Evolutionary conservation across 2,329 filamentous ascomycete genomes (phyloP), one percentile per base, ranked within the genome.

Genomic region (Raffaelea deltoideospora): DNA sequence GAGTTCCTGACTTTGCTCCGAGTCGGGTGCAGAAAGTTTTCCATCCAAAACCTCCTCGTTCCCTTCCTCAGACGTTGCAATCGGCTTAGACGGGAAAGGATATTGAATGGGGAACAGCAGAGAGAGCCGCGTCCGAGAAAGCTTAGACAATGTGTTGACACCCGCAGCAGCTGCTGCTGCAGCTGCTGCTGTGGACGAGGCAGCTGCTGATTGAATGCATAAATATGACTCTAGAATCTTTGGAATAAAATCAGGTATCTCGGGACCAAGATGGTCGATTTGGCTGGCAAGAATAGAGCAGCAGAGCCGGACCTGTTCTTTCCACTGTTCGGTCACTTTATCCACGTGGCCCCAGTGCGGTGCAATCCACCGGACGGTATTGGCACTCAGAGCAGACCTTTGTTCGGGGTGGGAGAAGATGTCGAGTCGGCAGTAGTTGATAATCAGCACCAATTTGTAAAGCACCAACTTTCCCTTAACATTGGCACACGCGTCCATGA

Each of bases 221-320:
- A 83, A 66, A 53, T 94, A 96, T 0, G 88, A 95, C 45, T 90
- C 79, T 38, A 95, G 76, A 33, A 95, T 79, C 54, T 88, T 92
- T 0, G 85, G 83, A 45, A 95, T 79, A 53, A 94, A 92, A 42
- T 87, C 81, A 17, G 85, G 84, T 33, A 90, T 80, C 50, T 90
- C 80, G 27, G 84, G 69, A 9, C 79, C 79, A 9, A 93, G 69
- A 45, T 83, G 71, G 29, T 81, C 72, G 39, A 87, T 69, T 53
- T 96, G 83, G 43, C 82, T 86, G 9, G 88, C 84, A 26, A 98
- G 67, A 24, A 98, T 81, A 1, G 88, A 92, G 57, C 86, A 94
- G 57, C 88, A 94, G 14, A 98, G 64, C 14, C 90, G 80, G 15
- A 96, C 82, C 58, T 96, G 90, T 18, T 94, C 85, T 44, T 79